Evolutionary conservation across 2,329 filamentous ascomycete genomes (phyloP), one percentile per base, ranked within the genome.

Genomic region (Pseudogymnoascus sp.): DNA sequence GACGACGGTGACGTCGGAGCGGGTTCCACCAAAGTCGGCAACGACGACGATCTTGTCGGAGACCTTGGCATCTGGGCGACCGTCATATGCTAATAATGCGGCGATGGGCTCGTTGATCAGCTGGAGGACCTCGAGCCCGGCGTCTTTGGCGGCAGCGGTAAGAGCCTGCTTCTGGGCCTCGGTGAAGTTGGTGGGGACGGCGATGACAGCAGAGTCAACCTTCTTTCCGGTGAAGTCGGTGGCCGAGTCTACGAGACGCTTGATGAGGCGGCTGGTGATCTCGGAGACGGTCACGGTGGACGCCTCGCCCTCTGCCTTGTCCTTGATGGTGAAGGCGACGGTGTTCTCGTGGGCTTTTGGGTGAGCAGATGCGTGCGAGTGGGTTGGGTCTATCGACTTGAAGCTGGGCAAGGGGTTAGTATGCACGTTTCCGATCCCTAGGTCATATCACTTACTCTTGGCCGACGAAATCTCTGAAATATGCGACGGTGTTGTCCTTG

Each of bases 361-460:
- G 78, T 97, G 95, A 64, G 93, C 91, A 63, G 92, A 96, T 70
- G 91, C 89, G 77, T 97, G 93, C 83, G 89, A 93, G 76, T 96
- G 91, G 62, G 91, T 96, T 67, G 93, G 91, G 77, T 99, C 95
- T 82, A 99, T 96, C 68, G 91, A 89, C 81, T 96, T 93, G 84
- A 96, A 97, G 36, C 84, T 87, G 69, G 38, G 23, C 37, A 25
- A 2, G 5, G n/a, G 59, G 64, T 73, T 63, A 73, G 70, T 61
- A 64, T 36, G 53, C 34, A 38, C 44, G 53, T 21, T 50, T 16
- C 46, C 62, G 23, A 36, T 25, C 38, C 18, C 10, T 16, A 31
- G 3, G 16, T 10, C 37, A n/a, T 37, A 61, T 36, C 60, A 75
- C 85, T 65, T 86, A 96, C 89, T 96, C 89, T 84, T 96, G 90